Base-by-base conservation (phyloP, 2,329 filamentous ascomycete genomes). In the Metarhizium humberi region DNA sequence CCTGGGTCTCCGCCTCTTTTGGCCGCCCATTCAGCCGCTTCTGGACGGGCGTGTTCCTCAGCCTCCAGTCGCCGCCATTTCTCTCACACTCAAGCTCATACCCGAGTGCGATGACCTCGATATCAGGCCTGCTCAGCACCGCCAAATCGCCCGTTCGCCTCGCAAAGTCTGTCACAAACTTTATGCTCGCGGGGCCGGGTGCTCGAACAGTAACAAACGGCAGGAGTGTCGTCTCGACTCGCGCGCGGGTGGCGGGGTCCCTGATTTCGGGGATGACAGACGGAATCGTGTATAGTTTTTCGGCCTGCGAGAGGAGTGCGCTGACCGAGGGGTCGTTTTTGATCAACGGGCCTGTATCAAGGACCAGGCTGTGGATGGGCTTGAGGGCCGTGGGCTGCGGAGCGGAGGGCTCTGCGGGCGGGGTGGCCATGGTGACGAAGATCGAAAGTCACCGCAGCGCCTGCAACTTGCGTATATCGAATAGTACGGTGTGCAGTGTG, bases 71-170 rank as follows among this genome's bases (percentile, higher is more conserved):
- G 2, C 92, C 92, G n/a, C 85, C 84, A 67, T 95, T 95, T 56
- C 86, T 78, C 75, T 97, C 92, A 64, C 89, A 88, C 64, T 97
- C 92, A n/a, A 97, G 69, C 69, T 99, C 94, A 69, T 97, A 97
- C 1, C 90, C 88, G 55, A 99, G 75, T 8, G 92, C 94, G 65
- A 97, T 76, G 45, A 99, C 80, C 62, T 95, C 88, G 58, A 97
- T 76, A 83, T 99, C 94, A 1, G 91, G 88, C 66, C 81, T 84
- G 72, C 92, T 96, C 56, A 99, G 75, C 1, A 96, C 92, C 11
- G 87, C 82, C 59, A 92, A 78, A 69, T 99, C 94, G 55, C 94
- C 94, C 0, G 94, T 97, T 68, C 85, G 87, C 54, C 89, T 82
- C 48, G 94, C 89, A 75, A 97, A 97, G 56, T 89, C 87, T 51